Percentiles rank a stretch among this genome's conserved stretches.
Conservation (phyloP, 2,329 filamentous ascomycete species). For the Drechslera avenae region DNA sequence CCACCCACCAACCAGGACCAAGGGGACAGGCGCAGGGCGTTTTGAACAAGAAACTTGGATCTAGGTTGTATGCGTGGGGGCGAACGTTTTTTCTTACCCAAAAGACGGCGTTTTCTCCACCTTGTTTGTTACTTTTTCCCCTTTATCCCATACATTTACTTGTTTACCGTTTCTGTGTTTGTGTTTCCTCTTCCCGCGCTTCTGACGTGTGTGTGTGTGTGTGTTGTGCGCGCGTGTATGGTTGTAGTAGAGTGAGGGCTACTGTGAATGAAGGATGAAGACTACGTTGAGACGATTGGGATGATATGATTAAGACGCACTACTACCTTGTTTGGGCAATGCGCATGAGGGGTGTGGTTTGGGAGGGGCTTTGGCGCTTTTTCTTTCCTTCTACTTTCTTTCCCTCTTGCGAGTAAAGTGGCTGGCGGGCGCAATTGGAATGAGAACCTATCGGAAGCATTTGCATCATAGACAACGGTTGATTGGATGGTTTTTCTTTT, state of each 20-base stretch:
- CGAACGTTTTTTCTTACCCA: constrained; percentile 7
- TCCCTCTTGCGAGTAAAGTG: background rate
- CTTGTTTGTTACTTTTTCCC: background rate
- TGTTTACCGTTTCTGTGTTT: too few relatives aligned
- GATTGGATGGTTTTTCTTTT: too few relatives aligned
- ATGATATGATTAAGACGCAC: too few relatives aligned
- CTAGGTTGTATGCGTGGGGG: constrained; percentile 15
- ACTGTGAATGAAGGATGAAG: too few relatives aligned
- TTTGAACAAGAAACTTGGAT: constrained; percentile 13
- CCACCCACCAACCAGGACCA: background rate
- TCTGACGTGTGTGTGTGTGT: too few relatives aligned
- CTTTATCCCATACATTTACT: background rate
- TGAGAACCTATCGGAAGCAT: background rate
- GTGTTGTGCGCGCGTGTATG: background rate
- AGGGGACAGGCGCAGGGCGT: constrained; percentile 15
- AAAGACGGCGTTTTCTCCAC: constrained; percentile 14
- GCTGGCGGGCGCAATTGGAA: too few relatives aligned
- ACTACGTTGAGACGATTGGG: background rate
- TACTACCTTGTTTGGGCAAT: too few relatives aligned
- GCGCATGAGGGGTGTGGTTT: too few relatives aligned
- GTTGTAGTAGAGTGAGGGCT: too few relatives aligned
- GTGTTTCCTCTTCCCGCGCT: background rate
- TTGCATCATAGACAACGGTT: background rate
- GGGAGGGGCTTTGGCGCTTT: background rate
- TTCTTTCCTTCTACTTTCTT: background rate